A percentile compares a stretch with the other conserved stretches of the same genome.
Evolutionary conservation across 2,329 filamentous ascomycete genomes (phyloP).

Genomic region (Nemania bipapillata): DNA sequence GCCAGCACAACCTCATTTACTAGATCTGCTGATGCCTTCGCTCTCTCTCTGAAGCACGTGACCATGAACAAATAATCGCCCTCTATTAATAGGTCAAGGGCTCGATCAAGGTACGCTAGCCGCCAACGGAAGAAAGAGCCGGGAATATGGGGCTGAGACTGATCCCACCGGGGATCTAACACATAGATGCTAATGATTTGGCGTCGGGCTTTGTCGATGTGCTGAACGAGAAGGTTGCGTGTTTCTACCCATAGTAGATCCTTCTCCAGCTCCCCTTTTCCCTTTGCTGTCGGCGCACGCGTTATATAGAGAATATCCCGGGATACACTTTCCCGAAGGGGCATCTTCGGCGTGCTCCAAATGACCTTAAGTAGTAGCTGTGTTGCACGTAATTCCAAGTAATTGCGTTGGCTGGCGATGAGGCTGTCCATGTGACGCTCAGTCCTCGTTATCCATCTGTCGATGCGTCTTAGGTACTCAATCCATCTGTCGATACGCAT

Average conservation of each 20-base stretch:
- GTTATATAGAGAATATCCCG: neutral
- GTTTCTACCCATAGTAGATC: neutral
- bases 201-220: neutral
- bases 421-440: neutral
- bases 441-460: neutral
- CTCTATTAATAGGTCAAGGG: neutral
- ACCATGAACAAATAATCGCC: neutral
- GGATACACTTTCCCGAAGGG: neutral
- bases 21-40: neutral
- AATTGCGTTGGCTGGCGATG: neutral
- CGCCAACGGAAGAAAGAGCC: neutral
- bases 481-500: too few relatives aligned
- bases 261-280: neutral
- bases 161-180: too few relatives aligned
- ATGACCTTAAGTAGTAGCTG: neutral
- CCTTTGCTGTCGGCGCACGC: too few relatives aligned
- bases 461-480: neutral
- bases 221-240: neutral
- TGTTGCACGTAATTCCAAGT: neutral
- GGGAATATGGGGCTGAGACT: neutral
- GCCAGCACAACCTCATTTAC: neutral
- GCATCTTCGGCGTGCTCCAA: slow-evolving; percentile 26
- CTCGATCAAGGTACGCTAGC: neutral
- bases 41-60: neutral
- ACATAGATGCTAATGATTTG: neutral